Evolutionary conservation across 2,329 filamentous ascomycete species (phyloP).

Genomic region (Xenoacremonium recifei): DNA sequence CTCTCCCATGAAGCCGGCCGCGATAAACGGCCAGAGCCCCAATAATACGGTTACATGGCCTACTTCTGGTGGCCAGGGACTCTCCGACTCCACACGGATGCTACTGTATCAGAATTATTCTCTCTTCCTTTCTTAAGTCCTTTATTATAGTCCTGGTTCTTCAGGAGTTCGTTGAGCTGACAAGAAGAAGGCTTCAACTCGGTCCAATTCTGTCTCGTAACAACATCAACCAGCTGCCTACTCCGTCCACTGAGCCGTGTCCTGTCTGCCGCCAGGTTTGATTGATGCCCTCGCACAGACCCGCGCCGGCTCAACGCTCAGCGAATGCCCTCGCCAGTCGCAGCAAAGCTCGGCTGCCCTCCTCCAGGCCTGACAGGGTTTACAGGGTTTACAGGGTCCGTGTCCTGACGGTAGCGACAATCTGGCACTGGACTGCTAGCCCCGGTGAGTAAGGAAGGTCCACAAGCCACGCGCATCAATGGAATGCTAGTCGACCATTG

Average conservation of each 20-base stretch:
- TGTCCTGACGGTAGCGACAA: conserved; percentile 3
- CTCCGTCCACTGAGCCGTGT: background rate
- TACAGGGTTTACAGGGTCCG: background rate
- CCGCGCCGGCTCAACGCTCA: conserved; percentile 7
- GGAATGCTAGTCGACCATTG: conserved; percentile 19
- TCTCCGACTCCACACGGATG: background rate
- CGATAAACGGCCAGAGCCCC: background rate
- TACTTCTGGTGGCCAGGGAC: background rate
- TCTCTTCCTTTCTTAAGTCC: no score
- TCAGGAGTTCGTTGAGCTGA: no score
- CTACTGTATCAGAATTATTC: background rate
- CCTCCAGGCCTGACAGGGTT: no score
- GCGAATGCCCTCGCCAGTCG: conserved; percentile 11
- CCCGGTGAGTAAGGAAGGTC: conserved; percentile 16
- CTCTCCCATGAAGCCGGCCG: background rate
- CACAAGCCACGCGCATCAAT: conserved; percentile 29
- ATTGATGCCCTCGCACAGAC: conserved; percentile 23
- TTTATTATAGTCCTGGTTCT: no score
- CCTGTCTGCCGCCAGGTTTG: conserved; percentile 9
- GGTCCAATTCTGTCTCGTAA: no score
- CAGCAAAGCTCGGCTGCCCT: no score
- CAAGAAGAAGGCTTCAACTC: no score
- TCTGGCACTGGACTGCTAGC: conserved; percentile 11
- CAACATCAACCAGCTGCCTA: no score
- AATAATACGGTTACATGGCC: conserved; percentile 1